Percentiles rank a stretch among this genome's conserved stretches.
Evolutionary conservation across 495 filamentous ascomycete genomes (phyloP).

Genomic region (Penicillium turbatum): DNA sequence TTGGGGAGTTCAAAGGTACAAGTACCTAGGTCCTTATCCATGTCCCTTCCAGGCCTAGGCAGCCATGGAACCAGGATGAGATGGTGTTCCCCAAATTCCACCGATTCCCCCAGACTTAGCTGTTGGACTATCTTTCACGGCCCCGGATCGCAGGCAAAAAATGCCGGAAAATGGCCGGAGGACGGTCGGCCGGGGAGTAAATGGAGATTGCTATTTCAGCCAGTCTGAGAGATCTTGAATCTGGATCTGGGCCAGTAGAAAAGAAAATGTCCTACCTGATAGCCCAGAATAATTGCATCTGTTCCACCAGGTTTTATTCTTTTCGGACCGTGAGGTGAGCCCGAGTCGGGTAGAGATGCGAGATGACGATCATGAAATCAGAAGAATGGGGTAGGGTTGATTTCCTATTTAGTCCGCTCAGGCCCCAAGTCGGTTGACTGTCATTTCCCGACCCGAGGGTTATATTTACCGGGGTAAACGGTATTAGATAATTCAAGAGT

Average conservation of each 20-base stretch:
- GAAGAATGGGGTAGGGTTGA: background rate
- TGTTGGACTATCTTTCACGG: background rate
- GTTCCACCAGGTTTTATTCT: background rate
- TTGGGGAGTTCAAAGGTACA: background rate
- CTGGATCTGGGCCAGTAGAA: conserved; percentile 6
- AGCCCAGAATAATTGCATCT: background rate
- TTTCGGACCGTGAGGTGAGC: conserved; percentile 11
- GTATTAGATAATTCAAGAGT: no score
- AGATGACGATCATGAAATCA: conserved; percentile 21
- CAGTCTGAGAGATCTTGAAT: conserved; percentile 3
- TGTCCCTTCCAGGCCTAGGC: background rate
- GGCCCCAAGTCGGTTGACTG: background rate
- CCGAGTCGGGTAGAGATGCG: conserved; percentile 7
- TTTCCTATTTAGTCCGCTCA: conserved; percentile 7
- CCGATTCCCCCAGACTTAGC: conserved; percentile 8
- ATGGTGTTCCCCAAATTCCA: background rate
- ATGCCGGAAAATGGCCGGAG: conserved; percentile 10
- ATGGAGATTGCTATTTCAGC: conserved; percentile 17
- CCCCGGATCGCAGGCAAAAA: background rate
- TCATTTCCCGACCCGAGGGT: background rate
- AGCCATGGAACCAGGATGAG: background rate
- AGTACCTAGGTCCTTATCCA: background rate
- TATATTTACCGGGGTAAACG: background rate
- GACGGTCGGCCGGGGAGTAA: conserved; percentile 2
- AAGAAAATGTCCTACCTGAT: conserved; percentile 3